phyloP scores from a whole-genome alignment of 1,284 basidiomycete species.

The Sporisorium sorghi region DNA sequence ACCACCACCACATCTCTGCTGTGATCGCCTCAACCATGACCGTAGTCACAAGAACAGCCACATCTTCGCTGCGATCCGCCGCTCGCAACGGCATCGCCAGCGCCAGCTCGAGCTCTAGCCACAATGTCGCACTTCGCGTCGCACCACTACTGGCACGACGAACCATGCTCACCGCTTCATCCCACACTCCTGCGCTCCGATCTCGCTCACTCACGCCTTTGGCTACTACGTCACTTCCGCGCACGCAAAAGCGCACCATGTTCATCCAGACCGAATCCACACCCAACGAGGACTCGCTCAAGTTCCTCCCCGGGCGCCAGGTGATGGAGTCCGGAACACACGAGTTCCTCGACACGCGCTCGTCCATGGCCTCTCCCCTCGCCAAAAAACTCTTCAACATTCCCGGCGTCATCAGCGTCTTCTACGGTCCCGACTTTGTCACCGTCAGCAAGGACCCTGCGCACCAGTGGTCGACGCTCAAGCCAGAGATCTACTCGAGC shows the following conservation, averaged over 20 bases:
- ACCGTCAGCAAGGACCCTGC: constrained; percentile 92
- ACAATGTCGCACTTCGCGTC: constrained; percentile 6
- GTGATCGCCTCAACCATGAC: constrained; percentile 19
- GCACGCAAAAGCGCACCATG: constrained; percentile 54
- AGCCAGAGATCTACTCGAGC: constrained; percentile 97
- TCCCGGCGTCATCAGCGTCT: constrained; percentile 87
- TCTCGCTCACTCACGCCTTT: background rate
- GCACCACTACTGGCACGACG: constrained; percentile 9
- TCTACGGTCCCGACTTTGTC: constrained; percentile 98
- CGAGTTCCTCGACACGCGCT: constrained; percentile 85
- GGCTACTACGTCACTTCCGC: no score
- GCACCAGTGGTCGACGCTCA: constrained; percentile 86
- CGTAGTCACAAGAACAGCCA: constrained; percentile 19
- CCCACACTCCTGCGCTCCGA: background rate
- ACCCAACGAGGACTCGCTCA: constrained; percentile 95
- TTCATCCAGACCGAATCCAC: constrained; percentile 82
- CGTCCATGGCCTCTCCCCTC: constrained; percentile 78
- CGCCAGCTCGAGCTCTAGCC: constrained; percentile 9
- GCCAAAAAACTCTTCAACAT: constrained; percentile 93
- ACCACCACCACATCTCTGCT: constrained; percentile 5
- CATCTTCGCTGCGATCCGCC: constrained; percentile 20
- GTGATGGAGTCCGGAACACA: constrained; percentile 87
- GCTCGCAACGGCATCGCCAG: constrained; percentile 9
- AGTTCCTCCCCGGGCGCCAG: constrained; percentile 92
- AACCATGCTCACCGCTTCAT: constrained; percentile 23